Percentiles rank a stretch among this genome's conserved stretches.
Conservation (phyloP, 1,139 yeast genomes). For the Casaregolazyma lundiana region DNA sequence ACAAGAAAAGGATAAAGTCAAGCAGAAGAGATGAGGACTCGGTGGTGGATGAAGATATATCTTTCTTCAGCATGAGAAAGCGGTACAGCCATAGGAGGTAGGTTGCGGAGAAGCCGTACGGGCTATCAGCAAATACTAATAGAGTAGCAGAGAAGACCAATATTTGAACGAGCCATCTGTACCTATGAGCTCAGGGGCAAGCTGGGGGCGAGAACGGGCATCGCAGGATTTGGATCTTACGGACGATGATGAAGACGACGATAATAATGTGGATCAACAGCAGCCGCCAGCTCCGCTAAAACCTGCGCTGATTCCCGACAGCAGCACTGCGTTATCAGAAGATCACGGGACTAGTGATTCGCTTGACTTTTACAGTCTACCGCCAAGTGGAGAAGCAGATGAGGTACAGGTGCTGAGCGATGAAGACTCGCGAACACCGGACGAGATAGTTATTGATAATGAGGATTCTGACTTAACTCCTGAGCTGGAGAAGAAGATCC, state of each 20-base stretch:
- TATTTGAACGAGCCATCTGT: background rate
- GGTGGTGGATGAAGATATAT: constrained; percentile 1
- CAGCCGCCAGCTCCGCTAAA: background rate
- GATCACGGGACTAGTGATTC: background rate
- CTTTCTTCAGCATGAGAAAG: constrained; percentile 8
- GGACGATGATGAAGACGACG: background rate
- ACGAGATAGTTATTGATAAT: constrained; percentile 11
- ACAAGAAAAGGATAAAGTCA: background rate
- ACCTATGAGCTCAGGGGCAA: background rate
- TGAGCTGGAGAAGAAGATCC: constrained; percentile 6
- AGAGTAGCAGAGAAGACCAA: background rate
- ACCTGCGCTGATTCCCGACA: background rate
- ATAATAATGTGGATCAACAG: background rate
- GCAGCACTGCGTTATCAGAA: background rate
- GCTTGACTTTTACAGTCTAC: background rate
- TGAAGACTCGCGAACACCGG: background rate
- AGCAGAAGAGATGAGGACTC: background rate
- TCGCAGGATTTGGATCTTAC: constrained; percentile 2
- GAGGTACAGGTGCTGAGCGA: background rate
- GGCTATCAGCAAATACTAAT: background rate
- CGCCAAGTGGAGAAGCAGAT: background rate
- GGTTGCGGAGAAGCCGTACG: background rate
- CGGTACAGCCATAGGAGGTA: background rate
- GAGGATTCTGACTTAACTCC: constrained; percentile 19
- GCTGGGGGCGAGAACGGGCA: background rate